Evolutionary conservation across 192 early-diverging fungal species (phyloP).

Genomic region (Blastocladiella britannica): DNA sequence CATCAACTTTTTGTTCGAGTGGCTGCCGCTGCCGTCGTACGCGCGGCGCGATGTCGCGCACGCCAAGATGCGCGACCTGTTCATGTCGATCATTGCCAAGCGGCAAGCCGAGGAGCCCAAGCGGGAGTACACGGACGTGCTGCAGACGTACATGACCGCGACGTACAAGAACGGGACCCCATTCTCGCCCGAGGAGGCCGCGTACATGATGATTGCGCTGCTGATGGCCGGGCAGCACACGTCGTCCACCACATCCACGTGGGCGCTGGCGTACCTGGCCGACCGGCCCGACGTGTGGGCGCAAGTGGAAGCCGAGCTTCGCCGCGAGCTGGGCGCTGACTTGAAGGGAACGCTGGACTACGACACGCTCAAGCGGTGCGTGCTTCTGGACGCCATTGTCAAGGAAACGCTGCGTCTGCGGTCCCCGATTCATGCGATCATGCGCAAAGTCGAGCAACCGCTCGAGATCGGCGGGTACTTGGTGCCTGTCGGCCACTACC

Average conservation of each 20-base stretch:
- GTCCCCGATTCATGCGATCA: slow-evolving; percentile 78
- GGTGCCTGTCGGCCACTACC: slow-evolving; percentile 75
- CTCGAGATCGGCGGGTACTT: slow-evolving; percentile 43
- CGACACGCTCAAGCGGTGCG: slow-evolving; percentile 55
- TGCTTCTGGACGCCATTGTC: slow-evolving; percentile 57
- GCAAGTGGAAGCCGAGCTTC: slow-evolving; percentile 54
- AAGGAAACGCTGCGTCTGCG: slow-evolving; percentile 85
- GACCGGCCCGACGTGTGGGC: slow-evolving; percentile 44
- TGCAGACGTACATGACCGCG: slow-evolving; percentile 62
- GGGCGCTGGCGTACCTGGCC: slow-evolving; percentile 77
- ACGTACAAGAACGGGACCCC: slow-evolving; percentile 73
- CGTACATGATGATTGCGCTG: slow-evolving; percentile 91
- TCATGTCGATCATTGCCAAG: slow-evolving; percentile 56
- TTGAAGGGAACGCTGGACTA: slow-evolving; percentile 30
- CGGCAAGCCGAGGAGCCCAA: slow-evolving; percentile 22
- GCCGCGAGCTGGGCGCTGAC: slow-evolving; percentile 25
- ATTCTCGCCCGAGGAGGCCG: slow-evolving; percentile 62
- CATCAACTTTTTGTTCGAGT: slow-evolving; percentile 81
- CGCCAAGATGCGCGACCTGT: slow-evolving; percentile 55
- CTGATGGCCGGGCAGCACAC: slow-evolving; percentile 98
- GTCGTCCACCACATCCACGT: slow-evolving; percentile 70
- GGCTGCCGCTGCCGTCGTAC: slow-evolving; percentile 77
- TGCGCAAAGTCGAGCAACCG: slow-evolving; percentile 71
- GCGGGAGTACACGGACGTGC: slow-evolving; percentile 33
- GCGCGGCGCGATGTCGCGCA: slow-evolving; percentile 69